phyloP scores from a whole-genome alignment of 83 land plant genomes.

The Thuja plicata region DNA sequence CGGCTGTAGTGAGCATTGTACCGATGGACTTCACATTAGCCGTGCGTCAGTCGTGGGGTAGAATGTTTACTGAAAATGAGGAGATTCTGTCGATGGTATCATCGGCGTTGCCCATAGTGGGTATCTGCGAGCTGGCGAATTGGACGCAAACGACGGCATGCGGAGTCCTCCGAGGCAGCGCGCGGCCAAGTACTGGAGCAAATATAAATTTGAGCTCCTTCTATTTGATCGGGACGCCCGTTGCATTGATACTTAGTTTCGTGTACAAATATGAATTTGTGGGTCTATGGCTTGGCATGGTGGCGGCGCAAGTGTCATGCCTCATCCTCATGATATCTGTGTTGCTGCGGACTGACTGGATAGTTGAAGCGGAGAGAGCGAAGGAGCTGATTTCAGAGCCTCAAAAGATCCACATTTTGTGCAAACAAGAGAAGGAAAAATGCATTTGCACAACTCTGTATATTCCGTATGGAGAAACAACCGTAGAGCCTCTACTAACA shows the following conservation, averaged over 20 bases:
- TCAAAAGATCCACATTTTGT: no score
- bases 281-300: constrained; percentile 63
- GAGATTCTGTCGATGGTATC: constrained; percentile 34
- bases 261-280: constrained; percentile 40
- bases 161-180: constrained; percentile 64
- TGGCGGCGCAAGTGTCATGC: constrained; percentile 60
- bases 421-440: background rate
- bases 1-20: constrained; percentile 25
- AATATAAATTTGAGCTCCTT: constrained; percentile 4
- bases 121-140: constrained; percentile 70
- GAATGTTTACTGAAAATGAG: constrained; percentile 28
- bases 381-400: no score
- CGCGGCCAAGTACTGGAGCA: constrained; percentile 53
- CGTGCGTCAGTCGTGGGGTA: constrained; percentile 39
- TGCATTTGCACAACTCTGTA: background rate
- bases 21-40: constrained; percentile 35
- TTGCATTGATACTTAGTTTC: constrained; percentile 49
- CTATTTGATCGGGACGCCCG: constrained; percentile 63
- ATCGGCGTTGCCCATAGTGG: constrained; percentile 46
- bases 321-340: constrained; percentile 63
- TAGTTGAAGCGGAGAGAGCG: no score
- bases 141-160: constrained; percentile 73
- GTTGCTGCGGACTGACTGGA: background rate
- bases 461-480: background rate
- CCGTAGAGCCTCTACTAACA: background rate